Evolutionary conservation across 257 asterid species (phyloP), one percentile per base, ranked within the genome.

Genomic region (Solanum megistacrolobum): DNA sequence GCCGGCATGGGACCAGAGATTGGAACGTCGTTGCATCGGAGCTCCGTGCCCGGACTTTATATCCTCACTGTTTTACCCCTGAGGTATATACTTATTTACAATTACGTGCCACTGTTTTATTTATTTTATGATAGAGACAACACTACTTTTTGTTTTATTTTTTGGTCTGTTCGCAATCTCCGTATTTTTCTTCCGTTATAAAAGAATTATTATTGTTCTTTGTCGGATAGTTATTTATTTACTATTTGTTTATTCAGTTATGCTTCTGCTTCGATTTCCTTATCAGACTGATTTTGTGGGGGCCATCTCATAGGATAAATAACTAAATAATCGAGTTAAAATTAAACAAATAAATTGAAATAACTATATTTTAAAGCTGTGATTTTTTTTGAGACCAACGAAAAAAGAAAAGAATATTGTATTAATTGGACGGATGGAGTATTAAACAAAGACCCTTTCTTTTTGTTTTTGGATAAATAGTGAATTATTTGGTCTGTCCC

Each of bases 21-120:
- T 95, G 98, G 98, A 90, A 93, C 94, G 93, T 86, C 96, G 96
- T 95, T 94, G 96, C 96, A 68, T 91, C 92, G 90, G 97, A 93
- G 94, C 93, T 95, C 34, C 95, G 91, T n/a, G 83, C 94, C 58
- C 95, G 98, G 79, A 89, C 96, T 60, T 83, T 91, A 81, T 73
- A 86, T 86, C 96, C 98, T 12, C 76, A 31, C 88, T 76, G 86
- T 82, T 93, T 94, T 89, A 95, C 98, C 46, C 93, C 96, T 6
- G 91, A 95, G 98, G 98, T 94, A 38, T 83, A 31, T 35, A 27
- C 84, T 52, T 43, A 46, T 4, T 60, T 14, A 21, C 58, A 21
- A 35, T 58, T 65, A 6, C 13, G 2, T 68, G 66, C 85, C 85
- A n/a, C 69, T 18, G 4, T 23, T 4, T 25, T 25, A 2, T 23